Evolutionary conservation across 208 protist genomes (phyloP).

Genomic region (Wallacemonas sp.): DNA sequence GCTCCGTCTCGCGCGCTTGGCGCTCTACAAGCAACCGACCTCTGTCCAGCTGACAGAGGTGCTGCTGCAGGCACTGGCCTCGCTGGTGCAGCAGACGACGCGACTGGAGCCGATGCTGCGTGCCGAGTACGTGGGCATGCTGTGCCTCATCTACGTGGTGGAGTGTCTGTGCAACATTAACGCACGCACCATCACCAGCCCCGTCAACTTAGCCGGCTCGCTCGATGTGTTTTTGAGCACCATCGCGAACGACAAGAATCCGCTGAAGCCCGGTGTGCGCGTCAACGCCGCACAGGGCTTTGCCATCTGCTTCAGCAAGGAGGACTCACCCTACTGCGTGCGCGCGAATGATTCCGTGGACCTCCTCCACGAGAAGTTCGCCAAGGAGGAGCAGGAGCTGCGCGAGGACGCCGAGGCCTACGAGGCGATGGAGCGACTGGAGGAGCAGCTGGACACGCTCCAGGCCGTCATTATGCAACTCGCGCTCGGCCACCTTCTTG

Average conservation of each 20-base stretch:
- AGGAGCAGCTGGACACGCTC: slow-evolving; percentile 73
- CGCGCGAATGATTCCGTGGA: slow-evolving; percentile 54
- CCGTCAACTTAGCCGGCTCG: slow-evolving; percentile 40
- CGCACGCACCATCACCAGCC: slow-evolving; percentile 32
- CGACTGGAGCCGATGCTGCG: slow-evolving; percentile 49
- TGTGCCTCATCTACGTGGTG: slow-evolving; percentile 63
- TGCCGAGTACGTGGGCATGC: slow-evolving; percentile 70
- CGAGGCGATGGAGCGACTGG: slow-evolving; percentile 49
- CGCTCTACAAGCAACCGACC: slow-evolving; percentile 48
- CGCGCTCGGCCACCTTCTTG: slow-evolving; percentile 72
- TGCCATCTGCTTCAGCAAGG: slow-evolving; percentile 60
- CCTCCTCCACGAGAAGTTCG: slow-evolving; percentile 55
- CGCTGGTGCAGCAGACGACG: slow-evolving; percentile 50
- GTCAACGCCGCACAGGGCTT: slow-evolving; percentile 70
- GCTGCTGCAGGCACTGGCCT: slow-evolving; percentile 40
- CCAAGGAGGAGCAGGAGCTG: slow-evolving; percentile 47
- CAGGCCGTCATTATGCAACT: slow-evolving; percentile 74
- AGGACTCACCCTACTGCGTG: slow-evolving; percentile 68
- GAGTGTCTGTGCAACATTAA: slow-evolving; percentile 83
- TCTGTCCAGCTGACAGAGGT: slow-evolving; percentile 20
- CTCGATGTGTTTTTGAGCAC: slow-evolving; percentile 50
- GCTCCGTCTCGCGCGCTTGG: slow-evolving; percentile 59
- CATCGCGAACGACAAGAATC: slow-evolving; percentile 58
- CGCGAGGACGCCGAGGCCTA: slow-evolving; percentile 49
- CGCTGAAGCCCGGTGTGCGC: slow-evolving; percentile 32